These are phyloP conservation scores for Pyrenophora tritici-repentis DNA, from an alignment of 2,329 filamentous ascomycete species.

Conservation along the genomic window DNA sequence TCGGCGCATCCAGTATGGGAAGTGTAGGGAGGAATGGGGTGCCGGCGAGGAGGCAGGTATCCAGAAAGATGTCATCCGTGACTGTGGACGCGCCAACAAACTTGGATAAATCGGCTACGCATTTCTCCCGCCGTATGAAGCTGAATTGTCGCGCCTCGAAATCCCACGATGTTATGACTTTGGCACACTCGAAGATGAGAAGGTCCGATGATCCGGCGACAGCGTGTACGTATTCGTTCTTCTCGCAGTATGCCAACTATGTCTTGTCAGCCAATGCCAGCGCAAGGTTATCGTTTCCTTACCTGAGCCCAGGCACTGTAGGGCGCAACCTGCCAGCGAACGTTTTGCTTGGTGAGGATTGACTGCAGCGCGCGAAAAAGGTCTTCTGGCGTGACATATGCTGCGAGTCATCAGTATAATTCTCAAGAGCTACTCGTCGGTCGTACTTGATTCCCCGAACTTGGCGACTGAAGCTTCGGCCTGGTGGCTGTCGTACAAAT, in stretches of 20 bases:
- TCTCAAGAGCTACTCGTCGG: not conserved
- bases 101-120: slow-evolving; percentile 67
- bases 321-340: slow-evolving; percentile 82
- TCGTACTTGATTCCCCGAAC: slow-evolving; percentile 81
- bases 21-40: slow-evolving; percentile 80
- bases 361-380: slow-evolving; percentile 78
- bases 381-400: slow-evolving; percentile 66
- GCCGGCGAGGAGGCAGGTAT: slow-evolving; percentile 81
- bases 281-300: slow-evolving; percentile 10
- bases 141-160: slow-evolving; percentile 70
- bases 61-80: slow-evolving; percentile 76
- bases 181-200: slow-evolving; percentile 82
- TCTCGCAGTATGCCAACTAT: slow-evolving; percentile 78
- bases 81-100: slow-evolving; percentile 49
- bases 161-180: slow-evolving; percentile 70
- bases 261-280: not conserved
- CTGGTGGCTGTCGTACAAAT: slow-evolving; percentile 78
- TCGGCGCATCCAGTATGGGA: slow-evolving; percentile 71
- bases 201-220: slow-evolving; percentile 85
- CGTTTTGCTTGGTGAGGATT: slow-evolving; percentile 68
- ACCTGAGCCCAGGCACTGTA: slow-evolving; percentile 89
- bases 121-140: slow-evolving; percentile 67
- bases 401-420: slow-evolving; percentile 51
- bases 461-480: slow-evolving; percentile 79
- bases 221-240: slow-evolving; percentile 66